Evolutionary conservation across 1,139 yeast species (phyloP).

Genomic region (Yamadazyma sp.): DNA sequence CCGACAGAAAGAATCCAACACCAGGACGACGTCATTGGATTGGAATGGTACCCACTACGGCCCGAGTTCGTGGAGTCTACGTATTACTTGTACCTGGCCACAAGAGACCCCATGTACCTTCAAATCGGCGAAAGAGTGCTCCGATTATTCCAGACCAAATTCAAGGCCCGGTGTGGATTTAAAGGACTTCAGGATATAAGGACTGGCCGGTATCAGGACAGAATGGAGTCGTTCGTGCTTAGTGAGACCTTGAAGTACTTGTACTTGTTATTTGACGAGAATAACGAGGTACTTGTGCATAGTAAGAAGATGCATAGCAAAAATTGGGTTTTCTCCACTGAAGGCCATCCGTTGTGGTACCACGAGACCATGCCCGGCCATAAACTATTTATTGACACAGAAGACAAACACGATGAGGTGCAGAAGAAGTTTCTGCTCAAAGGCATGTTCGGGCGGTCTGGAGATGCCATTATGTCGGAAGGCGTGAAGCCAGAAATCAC

Average conservation of each 20-base stretch:
- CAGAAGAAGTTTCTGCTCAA: neutral
- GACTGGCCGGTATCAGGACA: conserved; percentile 62
- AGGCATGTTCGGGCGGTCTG: conserved; percentile 4
- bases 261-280: conserved; percentile 74
- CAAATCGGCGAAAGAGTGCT: conserved; percentile 70
- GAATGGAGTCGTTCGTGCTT: conserved; percentile 90
- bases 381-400: neutral
- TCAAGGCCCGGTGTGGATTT: conserved; percentile 72
- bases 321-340: conserved; percentile 82
- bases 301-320: conserved; percentile 30
- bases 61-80: conserved; percentile 93
- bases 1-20: conserved; percentile 10
- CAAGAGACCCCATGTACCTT: conserved; percentile 80
- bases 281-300: conserved; percentile 53
- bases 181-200: conserved; percentile 73
- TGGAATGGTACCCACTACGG: conserved; percentile 91
- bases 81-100: conserved; percentile 79
- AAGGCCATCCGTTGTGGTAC: conserved; percentile 90
- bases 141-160: conserved; percentile 50
- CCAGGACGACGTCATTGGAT: conserved; percentile 36
- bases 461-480: neutral
- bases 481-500: neutral
- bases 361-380: conserved; percentile 8
- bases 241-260: conserved; percentile 85
- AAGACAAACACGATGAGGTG: neutral